Percentiles rank a stretch among this genome's conserved stretches.
These are phyloP conservation scores for Zymoseptoria brevis DNA, from an alignment of 2,329 filamentous ascomycete genomes.

Conservation along the genomic window DNA sequence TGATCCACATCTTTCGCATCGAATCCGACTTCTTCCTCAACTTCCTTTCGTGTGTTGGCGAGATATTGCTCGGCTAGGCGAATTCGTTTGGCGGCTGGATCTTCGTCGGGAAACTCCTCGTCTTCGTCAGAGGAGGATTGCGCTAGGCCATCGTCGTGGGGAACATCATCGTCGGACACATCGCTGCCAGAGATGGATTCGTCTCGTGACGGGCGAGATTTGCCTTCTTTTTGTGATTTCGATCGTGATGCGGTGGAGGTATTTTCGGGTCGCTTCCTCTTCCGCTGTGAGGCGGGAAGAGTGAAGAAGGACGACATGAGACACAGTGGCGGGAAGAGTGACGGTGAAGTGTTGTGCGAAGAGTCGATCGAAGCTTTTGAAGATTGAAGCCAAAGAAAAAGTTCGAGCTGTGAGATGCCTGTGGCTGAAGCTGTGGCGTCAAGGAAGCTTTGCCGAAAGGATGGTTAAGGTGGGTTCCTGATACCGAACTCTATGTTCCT, in stretches of 20 bases:
- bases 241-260: slow-evolving; percentile 47
- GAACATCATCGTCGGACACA: slow-evolving; percentile 47
- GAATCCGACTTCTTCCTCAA: slow-evolving; percentile 69
- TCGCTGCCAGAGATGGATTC: slow-evolving; percentile 87
- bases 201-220: slow-evolving; percentile 49
- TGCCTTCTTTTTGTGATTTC: slow-evolving; percentile 37
- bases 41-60: slow-evolving; percentile 74
- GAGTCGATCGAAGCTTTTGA: neutral
- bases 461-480: neutral
- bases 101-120: slow-evolving; percentile 74
- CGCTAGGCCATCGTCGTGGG: slow-evolving; percentile 40
- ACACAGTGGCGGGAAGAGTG: neutral
- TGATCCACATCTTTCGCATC: slow-evolving; percentile 90
- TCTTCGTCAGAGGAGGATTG: slow-evolving; percentile 40
- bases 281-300: slow-evolving; percentile 74
- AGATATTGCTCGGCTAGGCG: slow-evolving; percentile 87
- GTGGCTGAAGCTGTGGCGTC: neutral
- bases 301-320: slow-evolving; percentile 95
- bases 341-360: neutral
- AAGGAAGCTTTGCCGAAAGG: neutral
- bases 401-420: neutral
- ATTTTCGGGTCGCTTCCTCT: slow-evolving; percentile 64
- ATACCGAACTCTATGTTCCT: neutral
- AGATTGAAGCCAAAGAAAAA: neutral
- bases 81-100: slow-evolving; percentile 77